A percentile compares a stretch with the other conserved stretches of the same genome.
phyloP scores from a whole-genome alignment of 2,329 filamentous ascomycete species.

The Colletotrichum phormii region DNA sequence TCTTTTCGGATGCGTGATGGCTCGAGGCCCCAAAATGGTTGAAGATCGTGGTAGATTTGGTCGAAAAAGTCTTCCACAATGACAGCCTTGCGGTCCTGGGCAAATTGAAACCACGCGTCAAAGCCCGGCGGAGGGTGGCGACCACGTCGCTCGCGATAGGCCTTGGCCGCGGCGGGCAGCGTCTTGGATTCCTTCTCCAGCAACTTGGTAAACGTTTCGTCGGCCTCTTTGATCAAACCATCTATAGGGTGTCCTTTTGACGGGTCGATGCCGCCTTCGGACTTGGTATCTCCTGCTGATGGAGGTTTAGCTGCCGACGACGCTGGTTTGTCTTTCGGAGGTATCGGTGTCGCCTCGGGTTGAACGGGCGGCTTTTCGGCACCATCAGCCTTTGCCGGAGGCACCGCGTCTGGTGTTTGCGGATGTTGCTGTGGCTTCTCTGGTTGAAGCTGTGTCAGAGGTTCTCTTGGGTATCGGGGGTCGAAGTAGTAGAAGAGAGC shows the following conservation, averaged over 20 bases:
- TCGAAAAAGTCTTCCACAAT: slow-evolving; percentile 63
- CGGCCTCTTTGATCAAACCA: slow-evolving; percentile 53
- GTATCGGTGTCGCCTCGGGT: slow-evolving; percentile 18
- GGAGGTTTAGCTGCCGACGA: not conserved
- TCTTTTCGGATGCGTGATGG: slow-evolving; percentile 62
- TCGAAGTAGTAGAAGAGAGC: slow-evolving; percentile 47
- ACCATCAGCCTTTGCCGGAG: slow-evolving; percentile 20
- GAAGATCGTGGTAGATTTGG: slow-evolving; percentile 63
- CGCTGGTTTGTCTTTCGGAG: not conserved
- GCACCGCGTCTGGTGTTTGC: slow-evolving; percentile 32
- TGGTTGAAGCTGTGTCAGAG: slow-evolving; percentile 6
- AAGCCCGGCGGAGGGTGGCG: slow-evolving; percentile 62
- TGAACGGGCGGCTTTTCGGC: slow-evolving; percentile 28
- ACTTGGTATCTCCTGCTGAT: not conserved
- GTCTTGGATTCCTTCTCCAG: slow-evolving; percentile 55
- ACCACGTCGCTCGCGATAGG: slow-evolving; percentile 58
- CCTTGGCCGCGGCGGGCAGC: slow-evolving; percentile 56
- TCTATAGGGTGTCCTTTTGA: slow-evolving; percentile 56
- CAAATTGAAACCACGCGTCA: slow-evolving; percentile 59
- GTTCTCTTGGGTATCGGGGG: slow-evolving; percentile 28
- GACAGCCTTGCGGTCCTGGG: slow-evolving; percentile 53
- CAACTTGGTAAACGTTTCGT: slow-evolving; percentile 50
- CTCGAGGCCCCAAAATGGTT: slow-evolving; percentile 66
- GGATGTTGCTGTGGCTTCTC: slow-evolving; percentile 34
- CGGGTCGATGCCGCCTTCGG: slow-evolving; percentile 31